Evolutionary conservation across 129 eudicot species (phyloP).

Genomic region (Flaveria linearis): DNA sequence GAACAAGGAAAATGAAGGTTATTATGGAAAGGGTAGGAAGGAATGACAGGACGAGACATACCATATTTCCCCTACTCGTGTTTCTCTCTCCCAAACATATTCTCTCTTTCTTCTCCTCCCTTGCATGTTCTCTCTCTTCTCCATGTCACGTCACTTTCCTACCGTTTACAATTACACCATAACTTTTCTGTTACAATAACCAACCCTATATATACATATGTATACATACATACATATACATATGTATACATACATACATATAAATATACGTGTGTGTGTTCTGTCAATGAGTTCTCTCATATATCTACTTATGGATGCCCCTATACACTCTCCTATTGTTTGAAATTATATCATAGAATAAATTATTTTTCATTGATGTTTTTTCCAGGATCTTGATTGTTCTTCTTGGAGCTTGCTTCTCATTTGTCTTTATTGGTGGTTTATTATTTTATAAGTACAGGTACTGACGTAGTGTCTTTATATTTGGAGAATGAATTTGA

Average conservation of each 20-base stretch:
- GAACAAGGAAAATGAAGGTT: neutral
- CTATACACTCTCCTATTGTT: neutral
- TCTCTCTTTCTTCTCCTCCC: too few species aligned
- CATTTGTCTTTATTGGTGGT: conserved; percentile 90
- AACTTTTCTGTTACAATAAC: neutral
- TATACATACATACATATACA: too few species aligned
- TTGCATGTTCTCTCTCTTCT: too few species aligned
- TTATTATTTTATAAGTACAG: conserved; percentile 89
- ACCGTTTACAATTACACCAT: neutral
- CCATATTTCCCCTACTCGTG: neutral
- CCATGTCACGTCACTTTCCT: neutral
- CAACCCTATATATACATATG: neutral
- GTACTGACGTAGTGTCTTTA: conserved; percentile 48
- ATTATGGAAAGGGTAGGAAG: neutral
- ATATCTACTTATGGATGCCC: conserved; percentile 6
- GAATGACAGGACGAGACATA: neutral
- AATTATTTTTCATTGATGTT: conserved; percentile 29
- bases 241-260: too few species aligned
- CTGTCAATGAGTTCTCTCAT: neutral
- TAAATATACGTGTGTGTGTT: too few species aligned
- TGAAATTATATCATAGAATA: conserved; percentile 11
- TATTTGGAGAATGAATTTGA: neutral
- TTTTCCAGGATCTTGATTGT: conserved; percentile 75
- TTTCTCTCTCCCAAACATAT: neutral
- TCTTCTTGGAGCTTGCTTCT: conserved; percentile 75